These are phyloP conservation scores for Backusella macrospora DNA, from an alignment of 192 early-diverging fungal species.

Conservation along the genomic window DNA sequence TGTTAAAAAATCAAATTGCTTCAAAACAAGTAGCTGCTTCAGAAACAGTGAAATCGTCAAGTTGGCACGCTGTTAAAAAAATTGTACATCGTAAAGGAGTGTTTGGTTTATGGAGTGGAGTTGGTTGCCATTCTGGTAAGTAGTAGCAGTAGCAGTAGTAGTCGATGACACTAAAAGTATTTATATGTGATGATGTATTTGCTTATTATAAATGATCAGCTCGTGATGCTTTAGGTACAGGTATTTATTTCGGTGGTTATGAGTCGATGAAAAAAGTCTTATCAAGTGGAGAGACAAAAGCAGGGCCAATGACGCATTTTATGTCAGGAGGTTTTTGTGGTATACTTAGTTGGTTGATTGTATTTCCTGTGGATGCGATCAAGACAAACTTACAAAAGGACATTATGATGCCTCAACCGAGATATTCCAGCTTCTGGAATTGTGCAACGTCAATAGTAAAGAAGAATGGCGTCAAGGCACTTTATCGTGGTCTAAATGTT, in stretches of 20 bases:
- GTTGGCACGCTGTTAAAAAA: slow-evolving; percentile 55
- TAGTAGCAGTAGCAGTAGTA: background rate
- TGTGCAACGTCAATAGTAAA: slow-evolving; percentile 56
- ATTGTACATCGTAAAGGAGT: slow-evolving; percentile 53
- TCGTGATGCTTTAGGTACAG: slow-evolving; percentile 70
- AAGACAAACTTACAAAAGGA: slow-evolving; percentile 81
- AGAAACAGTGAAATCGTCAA: slow-evolving; percentile 32
- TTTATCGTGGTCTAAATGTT: slow-evolving; percentile 76
- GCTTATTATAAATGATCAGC: slow-evolving; percentile 23
- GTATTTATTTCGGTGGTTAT: slow-evolving; percentile 75
- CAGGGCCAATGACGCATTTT: slow-evolving; percentile 73
- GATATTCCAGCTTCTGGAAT: slow-evolving; percentile 44
- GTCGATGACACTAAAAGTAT: background rate
- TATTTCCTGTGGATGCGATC: slow-evolving; percentile 78
- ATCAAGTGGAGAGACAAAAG: slow-evolving; percentile 13
- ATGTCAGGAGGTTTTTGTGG: slow-evolving; percentile 78
- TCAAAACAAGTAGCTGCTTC: background rate
- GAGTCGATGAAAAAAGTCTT: slow-evolving; percentile 57
- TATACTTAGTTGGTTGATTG: slow-evolving; percentile 74
- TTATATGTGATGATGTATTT: background rate
- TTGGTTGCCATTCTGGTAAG: slow-evolving; percentile 45
- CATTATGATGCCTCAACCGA: slow-evolving; percentile 53
- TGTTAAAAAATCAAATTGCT: slow-evolving; percentile 11
- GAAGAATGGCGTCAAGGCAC: slow-evolving; percentile 56
- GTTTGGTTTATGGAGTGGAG: slow-evolving; percentile 51